Evolutionary conservation across 441 rosid genomes (phyloP), one percentile per base, ranked within the genome.

Genomic region (Populus trichocarpa): DNA sequence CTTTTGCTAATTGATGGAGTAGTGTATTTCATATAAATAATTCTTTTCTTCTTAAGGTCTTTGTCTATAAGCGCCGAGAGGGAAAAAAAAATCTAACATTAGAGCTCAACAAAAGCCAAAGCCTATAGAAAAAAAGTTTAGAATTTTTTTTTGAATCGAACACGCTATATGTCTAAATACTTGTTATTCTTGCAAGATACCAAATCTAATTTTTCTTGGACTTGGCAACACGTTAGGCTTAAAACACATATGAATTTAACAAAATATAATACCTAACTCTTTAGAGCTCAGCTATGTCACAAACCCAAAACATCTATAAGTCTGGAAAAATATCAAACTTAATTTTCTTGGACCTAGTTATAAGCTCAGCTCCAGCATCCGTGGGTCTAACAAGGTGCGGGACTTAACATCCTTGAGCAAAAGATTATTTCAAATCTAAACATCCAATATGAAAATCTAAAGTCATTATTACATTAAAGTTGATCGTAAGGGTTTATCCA

Each of bases 151-250:
- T 38, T 0, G 11, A 11, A 0, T 8, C 0, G 0, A 0, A 36
- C 40, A 9, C 12, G 3, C 3, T 0, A 9, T 38, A 2, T 0
- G 0, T 38, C 0, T 3, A 38, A 0, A 0, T 38, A 38, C 2
- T 0, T 9, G 0, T 38, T 0, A 38, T 3, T 38, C 3, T 38
- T 0, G 0, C 0, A 38, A 38, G 0, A 38, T 38, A 38, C 0
- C 0, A 38, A 2, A 0, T 38, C 0, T 38, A 38, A 38, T n/a
- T 38, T 38, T 38, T 38, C 0, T 38, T 0, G 0, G 0, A 0
- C 0, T 0, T 38, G 3, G 0, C 0, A 0, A 10, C 3, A 2
- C 0, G 0, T 0, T 0, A 38, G 0, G 0, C 0, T 10, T 0
- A 38, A 38, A 38, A 38, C 1, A 38, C 3, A 2, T 38, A 0